Percentiles rank a stretch among this genome's conserved stretches.
Conservation (phyloP, 2,329 filamentous ascomycete genomes). For the Phialophora macrospora region DNA sequence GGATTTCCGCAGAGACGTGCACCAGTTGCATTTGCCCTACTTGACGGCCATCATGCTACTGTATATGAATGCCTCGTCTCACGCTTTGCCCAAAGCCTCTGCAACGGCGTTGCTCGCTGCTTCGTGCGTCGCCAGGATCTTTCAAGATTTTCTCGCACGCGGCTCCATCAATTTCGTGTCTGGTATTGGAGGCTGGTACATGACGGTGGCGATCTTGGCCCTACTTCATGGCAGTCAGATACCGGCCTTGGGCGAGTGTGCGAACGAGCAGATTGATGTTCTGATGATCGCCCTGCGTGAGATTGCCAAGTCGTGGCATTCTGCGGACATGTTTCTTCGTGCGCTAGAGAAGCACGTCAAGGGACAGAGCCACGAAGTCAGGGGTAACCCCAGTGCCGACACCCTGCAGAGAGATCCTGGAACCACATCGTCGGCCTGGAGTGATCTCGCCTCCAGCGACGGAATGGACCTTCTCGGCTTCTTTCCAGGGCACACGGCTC, state of each 20-base stretch:
- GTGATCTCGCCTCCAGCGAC: conserved; percentile 1
- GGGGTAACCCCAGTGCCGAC: neutral
- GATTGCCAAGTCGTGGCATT: conserved; percentile 46
- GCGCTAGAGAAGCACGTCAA: conserved; percentile 40
- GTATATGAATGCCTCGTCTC: conserved; percentile 42
- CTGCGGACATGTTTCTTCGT: conserved; percentile 45
- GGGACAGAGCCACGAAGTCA: neutral
- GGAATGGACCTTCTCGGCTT: conserved; percentile 45
- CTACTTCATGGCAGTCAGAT: conserved; percentile 49
- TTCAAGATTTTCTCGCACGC: conserved; percentile 48
- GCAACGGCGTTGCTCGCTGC: conserved; percentile 48
- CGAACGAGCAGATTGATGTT: conserved; percentile 46
- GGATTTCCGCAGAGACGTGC: conserved; percentile 49
- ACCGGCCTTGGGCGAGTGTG: conserved; percentile 42
- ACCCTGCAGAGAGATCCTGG: neutral
- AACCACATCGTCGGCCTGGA: neutral
- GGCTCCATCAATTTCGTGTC: conserved; percentile 44
- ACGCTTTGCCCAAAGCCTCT: conserved; percentile 46
- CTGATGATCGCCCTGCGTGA: conserved; percentile 45
- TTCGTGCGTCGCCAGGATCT: conserved; percentile 48
- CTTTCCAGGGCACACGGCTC: conserved; percentile 45
- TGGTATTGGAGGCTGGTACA: conserved; percentile 53
- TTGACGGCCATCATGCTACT: conserved; percentile 52
- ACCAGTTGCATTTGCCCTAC: conserved; percentile 52
- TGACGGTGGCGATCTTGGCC: conserved; percentile 50